Conservation (phyloP, 352 stramenopile genomes). For the Phytophthora macrochlamydospora region DNA sequence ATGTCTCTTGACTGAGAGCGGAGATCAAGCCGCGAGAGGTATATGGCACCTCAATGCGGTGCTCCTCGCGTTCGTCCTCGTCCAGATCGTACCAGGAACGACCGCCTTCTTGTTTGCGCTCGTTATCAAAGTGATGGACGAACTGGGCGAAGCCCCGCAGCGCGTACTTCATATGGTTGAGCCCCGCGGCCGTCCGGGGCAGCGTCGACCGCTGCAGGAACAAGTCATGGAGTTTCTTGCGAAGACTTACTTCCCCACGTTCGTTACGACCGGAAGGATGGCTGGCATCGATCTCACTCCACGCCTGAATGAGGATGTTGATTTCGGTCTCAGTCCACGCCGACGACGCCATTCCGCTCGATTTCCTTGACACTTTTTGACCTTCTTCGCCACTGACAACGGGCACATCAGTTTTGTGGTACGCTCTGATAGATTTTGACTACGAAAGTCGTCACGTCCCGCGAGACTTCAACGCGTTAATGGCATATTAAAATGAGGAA, state of each 20-base stretch:
- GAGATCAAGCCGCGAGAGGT: conserved; percentile 4
- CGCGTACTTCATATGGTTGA: conserved; percentile 9
- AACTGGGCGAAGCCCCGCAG: conserved; percentile 27
- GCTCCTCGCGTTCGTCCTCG: conserved; percentile 10
- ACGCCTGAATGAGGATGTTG: conserved; percentile 18
- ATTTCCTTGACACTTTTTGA: not conserved
- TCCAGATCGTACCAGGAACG: conserved; percentile 24
- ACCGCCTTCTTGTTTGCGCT: conserved; percentile 18
- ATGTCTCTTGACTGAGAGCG: conserved; percentile 14
- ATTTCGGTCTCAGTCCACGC: conserved; percentile 26
- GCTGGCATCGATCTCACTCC: conserved; percentile 27
- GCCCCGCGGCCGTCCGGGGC: conserved; percentile 7
- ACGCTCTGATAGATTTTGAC: conserved; percentile 4
- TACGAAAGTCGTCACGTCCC: not conserved
- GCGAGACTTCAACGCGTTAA: not conserved
- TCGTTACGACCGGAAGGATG: conserved; percentile 13
- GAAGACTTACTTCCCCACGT: conserved; percentile 6
- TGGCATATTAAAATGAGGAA: conserved; percentile 3
- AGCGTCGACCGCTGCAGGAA: conserved; percentile 10
- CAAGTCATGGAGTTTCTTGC: conserved; percentile 18
- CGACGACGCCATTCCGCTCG: not conserved
- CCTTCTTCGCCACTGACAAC: conserved; percentile 1
- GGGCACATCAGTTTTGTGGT: not conserved
- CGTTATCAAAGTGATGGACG: conserved; percentile 19
- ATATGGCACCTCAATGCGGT: not conserved